Evolutionary conservation across 2,329 filamentous ascomycete genomes (phyloP), one percentile per base, ranked within the genome.

Genomic region (Exophiala lecanii-corni): DNA sequence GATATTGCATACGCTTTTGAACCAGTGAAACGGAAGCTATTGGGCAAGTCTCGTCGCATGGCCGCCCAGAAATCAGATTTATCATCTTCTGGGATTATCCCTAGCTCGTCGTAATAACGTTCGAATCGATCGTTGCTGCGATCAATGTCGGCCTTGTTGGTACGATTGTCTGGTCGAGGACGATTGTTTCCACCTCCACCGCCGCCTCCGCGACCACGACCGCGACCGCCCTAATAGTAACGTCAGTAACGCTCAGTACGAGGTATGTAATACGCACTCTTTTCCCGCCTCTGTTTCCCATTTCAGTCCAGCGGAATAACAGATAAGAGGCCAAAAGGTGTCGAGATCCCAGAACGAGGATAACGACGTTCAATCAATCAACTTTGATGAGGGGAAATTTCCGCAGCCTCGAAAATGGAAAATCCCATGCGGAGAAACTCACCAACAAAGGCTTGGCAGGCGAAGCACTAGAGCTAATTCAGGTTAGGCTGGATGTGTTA

Each of bases 21-120:
- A 26, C 92, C 92, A 47, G 89, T 94, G 69, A 98, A 98, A 49
- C 92, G 82, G 72, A 97, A 98, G 67, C 89, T 96, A 71, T 96
- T 97, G 43, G 92, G 92, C 38, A 98, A 72, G 62, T 97, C 89
- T 52, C 83, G 79, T 59, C 81, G 79, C 62, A 97, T 72, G 1
- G 85, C 79, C 26, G 78, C 76, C 92, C 92, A 98, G 67, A 96
- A 97, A 7, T 78, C 74, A 43, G 80, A 73, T 58, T 78, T 81
- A 68, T 97, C 91, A 34, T 82, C 79, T 37, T 89, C 85, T 1
- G 84, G 75, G 5, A 97, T 70, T 46, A 89, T 78, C 4, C 86
- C 75, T 20, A 89, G 74, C 50, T 76, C 72, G 62, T 94, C 83
- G 73, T 98, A 98, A 71, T 85, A 97, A 52, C 74, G 73, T 69